Base-by-base conservation (phyloP, 306 rosid species). In the Cucurbita argyrosperma region DNA sequence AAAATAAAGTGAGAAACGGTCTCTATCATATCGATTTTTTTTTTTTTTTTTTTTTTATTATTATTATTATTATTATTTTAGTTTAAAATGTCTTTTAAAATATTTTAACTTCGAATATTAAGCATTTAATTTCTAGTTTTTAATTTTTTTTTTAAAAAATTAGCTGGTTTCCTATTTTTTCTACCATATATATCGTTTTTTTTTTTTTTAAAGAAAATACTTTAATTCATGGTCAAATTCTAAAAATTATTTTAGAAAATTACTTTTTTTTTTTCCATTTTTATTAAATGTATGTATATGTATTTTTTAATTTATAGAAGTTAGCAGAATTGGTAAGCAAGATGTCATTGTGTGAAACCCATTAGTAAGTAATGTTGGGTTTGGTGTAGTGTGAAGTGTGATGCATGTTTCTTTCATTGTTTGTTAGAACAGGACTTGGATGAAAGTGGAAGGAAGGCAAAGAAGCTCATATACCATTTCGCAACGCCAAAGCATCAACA, bases 391-490 rank as follows among this genome's bases (percentile, higher is more conserved):
- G 54, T 16, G 51, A 40, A 43, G 66, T 58, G 63, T 51, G 49
- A 8, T 66, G 1, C 16, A n/a, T 64, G 71, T 60, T 30, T n/a
- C 43, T 42, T 12, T 60, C 56, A 21, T 45, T 40, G 7, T 53
- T 10, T 53, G 62, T 56, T 50, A 42, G 6, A 47, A 26, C 12
- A 58, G 71, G 16, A 64, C 37, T 64, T 64, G 51, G 71, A 62
- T 62, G 68, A 46, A 62, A 62, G 71, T 40, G 71, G 30, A 64
- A 64, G 71, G 52, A 64, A 64, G 71, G 71, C 63, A 26, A 58
- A 58, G 18, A 7, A 26, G 39, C 63, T 37, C 69, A 38, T 12
- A 61, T 16, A 7, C 46, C 69, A 62, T 62, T 62, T 37, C 47
- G 0, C 69, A 62, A 62, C 26, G 49, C 21, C 46, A 38, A 62